Evolutionary conservation across 441 rosid genomes (phyloP).

Genomic region (Gossypium lobatum): DNA sequence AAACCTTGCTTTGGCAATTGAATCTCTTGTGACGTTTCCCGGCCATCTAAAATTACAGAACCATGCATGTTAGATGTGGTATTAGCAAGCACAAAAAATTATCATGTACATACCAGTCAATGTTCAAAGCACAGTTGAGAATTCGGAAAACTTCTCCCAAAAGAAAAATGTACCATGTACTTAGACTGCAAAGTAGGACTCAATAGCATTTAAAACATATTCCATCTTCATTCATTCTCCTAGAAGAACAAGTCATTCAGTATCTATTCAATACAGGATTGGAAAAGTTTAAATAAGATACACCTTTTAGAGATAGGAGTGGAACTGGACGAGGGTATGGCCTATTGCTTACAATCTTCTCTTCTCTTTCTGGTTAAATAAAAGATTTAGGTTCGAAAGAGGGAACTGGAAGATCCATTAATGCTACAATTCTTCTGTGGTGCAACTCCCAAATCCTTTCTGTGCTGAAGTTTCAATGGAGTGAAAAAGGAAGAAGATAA

Average conservation of each 20-base stretch:
- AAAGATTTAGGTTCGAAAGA: background rate
- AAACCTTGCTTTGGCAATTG: constrained; percentile 25
- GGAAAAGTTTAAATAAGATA: background rate
- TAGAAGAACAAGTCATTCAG: background rate
- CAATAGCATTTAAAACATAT: background rate
- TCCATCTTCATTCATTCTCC: background rate
- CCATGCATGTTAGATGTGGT: constrained; percentile 10
- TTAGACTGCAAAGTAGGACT: background rate
- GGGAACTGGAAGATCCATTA: background rate
- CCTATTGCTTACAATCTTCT: background rate
- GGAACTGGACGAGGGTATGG: background rate
- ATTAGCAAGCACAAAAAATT: background rate
- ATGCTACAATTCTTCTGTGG: background rate
- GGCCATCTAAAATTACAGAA: constrained; percentile 28
- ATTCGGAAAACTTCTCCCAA: background rate
- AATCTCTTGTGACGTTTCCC: constrained; percentile 26
- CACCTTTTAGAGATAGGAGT: background rate
- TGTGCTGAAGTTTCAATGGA: background rate
- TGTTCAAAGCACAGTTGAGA: background rate
- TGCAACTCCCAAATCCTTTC: background rate
- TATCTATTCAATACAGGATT: background rate
- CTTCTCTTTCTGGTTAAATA: background rate
- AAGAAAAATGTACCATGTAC: background rate
- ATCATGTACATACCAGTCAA: background rate
- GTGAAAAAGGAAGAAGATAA: background rate